Percentiles rank a stretch among this genome's conserved stretches.
Evolutionary conservation across 2,329 filamentous ascomycete species (phyloP).

Genomic region (Aspergillus viridinutans): DNA sequence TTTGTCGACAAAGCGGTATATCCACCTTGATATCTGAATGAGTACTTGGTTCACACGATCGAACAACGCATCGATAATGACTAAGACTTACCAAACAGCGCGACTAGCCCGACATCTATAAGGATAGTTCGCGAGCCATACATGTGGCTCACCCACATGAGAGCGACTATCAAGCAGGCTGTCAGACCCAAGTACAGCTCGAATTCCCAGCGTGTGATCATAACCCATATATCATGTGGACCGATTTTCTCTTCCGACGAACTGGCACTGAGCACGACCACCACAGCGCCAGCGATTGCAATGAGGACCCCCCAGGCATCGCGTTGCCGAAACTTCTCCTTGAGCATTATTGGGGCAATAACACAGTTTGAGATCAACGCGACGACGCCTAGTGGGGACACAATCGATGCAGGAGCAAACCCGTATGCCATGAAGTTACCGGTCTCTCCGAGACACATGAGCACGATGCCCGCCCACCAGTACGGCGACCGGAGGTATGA

Average conservation of each 20-base stretch:
- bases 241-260: conserved; percentile 86
- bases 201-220: conserved; percentile 85
- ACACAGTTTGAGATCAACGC: conserved; percentile 95
- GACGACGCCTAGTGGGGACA: conserved; percentile 94
- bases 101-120: conserved; percentile 89
- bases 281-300: conserved; percentile 81
- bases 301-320: conserved; percentile 87
- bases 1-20: conserved; percentile 98
- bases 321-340: conserved; percentile 78
- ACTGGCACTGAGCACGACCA: conserved; percentile 86
- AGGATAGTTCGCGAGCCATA: conserved; percentile 85
- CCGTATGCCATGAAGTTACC: conserved; percentile 97
- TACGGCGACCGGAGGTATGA: conserved; percentile 87
- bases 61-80: neutral
- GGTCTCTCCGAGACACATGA: conserved; percentile 89
- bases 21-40: conserved; percentile 57
- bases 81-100: conserved; percentile 69
- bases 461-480: conserved; percentile 91
- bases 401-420: conserved; percentile 95
- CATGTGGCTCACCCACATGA: conserved; percentile 77
- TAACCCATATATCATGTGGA: conserved; percentile 81
- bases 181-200: conserved; percentile 84
- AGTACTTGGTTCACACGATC: conserved; percentile 8
- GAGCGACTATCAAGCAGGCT: conserved; percentile 62
- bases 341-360: conserved; percentile 89